Evolutionary conservation across 164 flowering plant genomes (phyloP).

Genomic region (Chloranthus sessilifolius): DNA sequence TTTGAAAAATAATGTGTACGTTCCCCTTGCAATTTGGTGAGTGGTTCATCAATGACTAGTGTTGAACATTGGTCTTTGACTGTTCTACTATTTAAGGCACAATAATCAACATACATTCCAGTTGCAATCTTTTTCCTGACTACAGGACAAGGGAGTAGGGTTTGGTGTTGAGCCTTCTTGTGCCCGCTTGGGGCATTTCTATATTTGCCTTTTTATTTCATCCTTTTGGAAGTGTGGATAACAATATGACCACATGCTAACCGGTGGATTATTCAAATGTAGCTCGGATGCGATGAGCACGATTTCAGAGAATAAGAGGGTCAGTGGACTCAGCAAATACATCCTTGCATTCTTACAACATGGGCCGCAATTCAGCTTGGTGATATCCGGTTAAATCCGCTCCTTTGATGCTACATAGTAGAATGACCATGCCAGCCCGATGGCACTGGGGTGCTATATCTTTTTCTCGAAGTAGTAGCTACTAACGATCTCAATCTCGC

Average conservation of each 20-base stretch:
- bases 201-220: background rate
- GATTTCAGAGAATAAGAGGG: background rate
- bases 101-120: background rate
- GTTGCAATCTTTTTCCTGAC: background rate
- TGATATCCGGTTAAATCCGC: background rate
- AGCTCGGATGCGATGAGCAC: background rate
- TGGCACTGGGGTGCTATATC: background rate
- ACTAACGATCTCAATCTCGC: background rate
- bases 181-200: background rate
- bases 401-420: background rate
- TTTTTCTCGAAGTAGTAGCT: too few species aligned
- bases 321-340: background rate
- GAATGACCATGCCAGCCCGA: background rate
- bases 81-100: background rate
- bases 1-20: background rate
- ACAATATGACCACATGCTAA: background rate
- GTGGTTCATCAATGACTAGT: background rate
- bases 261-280: background rate
- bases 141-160: background rate
- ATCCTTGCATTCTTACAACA: background rate
- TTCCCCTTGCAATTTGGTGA: background rate
- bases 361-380: background rate
- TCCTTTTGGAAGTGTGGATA: background rate
- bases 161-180: background rate
- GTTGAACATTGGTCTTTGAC: background rate